Percentiles rank a stretch among this genome's conserved stretches.
Evolutionary conservation across 2,329 filamentous ascomycete genomes (phyloP).

Genomic region (Macrophomina tecta): DNA sequence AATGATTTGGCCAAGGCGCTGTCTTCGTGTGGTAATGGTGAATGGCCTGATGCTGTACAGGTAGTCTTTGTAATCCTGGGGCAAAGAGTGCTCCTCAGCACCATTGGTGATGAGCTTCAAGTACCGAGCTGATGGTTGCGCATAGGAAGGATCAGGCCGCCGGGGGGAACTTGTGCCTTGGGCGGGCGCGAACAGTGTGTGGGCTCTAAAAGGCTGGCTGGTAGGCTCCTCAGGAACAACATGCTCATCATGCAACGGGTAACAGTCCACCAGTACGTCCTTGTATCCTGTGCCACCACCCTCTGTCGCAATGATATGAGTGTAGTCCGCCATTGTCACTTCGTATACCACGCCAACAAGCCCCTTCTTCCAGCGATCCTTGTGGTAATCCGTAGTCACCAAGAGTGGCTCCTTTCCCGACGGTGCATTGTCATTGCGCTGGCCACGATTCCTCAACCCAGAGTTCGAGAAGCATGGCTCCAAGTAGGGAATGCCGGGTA

Average conservation of each 20-base stretch:
- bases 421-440: slow-evolving; percentile 35
- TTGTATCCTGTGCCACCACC: slow-evolving; percentile 85
- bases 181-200: slow-evolving; percentile 78
- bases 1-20: slow-evolving; percentile 68
- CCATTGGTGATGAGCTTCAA: slow-evolving; percentile 80
- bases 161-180: slow-evolving; percentile 50
- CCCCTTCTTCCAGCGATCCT: slow-evolving; percentile 75
- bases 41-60: slow-evolving; percentile 74
- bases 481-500: slow-evolving; percentile 81
- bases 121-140: slow-evolving; percentile 84
- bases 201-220: slow-evolving; percentile 74
- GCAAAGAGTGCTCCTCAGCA: slow-evolving; percentile 79
- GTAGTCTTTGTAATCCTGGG: slow-evolving; percentile 76
- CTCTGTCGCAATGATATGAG: slow-evolving; percentile 87
- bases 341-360: slow-evolving; percentile 95
- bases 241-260: slow-evolving; percentile 65
- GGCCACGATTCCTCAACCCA: slow-evolving; percentile 59
- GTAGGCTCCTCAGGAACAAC: slow-evolving; percentile 69
- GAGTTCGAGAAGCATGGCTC: slow-evolving; percentile 95
- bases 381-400: slow-evolving; percentile 50
- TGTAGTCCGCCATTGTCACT: slow-evolving; percentile 81
- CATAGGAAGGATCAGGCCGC: slow-evolving; percentile 72
- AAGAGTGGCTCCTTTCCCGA: slow-evolving; percentile 38
- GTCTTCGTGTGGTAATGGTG: slow-evolving; percentile 68
- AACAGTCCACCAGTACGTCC: slow-evolving; percentile 80